Evolutionary conservation across 352 stramenopile genomes (phyloP).

Genomic region (Globisporangium cystogenes): DNA sequence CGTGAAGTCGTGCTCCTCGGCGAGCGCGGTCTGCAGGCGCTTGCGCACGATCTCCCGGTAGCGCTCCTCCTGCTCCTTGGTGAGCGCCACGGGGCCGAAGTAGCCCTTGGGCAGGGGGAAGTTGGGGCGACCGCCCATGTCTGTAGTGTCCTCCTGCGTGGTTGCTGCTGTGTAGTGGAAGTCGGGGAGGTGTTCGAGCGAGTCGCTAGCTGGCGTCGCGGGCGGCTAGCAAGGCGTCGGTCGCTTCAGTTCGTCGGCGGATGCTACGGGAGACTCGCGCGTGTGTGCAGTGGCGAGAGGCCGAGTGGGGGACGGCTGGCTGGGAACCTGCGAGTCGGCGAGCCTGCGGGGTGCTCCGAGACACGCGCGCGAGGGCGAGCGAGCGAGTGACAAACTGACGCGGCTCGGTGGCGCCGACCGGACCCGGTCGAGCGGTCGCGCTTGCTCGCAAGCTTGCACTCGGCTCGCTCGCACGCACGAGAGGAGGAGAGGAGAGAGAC

Average conservation of each 20-base stretch:
- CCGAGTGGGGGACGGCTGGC: background rate
- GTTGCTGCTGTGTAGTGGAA: background rate
- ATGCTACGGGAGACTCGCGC: background rate
- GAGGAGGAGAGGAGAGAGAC: background rate
- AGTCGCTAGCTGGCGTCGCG: background rate
- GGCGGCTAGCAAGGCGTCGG: background rate
- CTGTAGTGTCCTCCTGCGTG: background rate
- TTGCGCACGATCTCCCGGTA: constrained; percentile 18
- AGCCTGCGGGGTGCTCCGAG: too few species aligned
- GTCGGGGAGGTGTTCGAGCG: background rate
- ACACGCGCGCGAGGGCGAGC: background rate
- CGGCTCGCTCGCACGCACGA: too few species aligned
- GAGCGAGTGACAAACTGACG: constrained; percentile 2
- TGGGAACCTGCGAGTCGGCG: background rate
- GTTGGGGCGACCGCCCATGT: constrained; percentile 11
- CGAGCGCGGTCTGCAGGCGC: constrained; percentile 6
- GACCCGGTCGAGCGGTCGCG: background rate
- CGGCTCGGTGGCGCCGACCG: background rate
- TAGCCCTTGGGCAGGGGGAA: constrained; percentile 18
- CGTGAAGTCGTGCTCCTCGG: constrained; percentile 14
- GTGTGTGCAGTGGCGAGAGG: background rate
- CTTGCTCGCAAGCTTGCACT: background rate
- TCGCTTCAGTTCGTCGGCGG: background rate
- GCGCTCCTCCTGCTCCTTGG: constrained; percentile 22
- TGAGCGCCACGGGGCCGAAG: constrained; percentile 15